Percentiles rank a stretch among this genome's conserved stretches.
phyloP scores from a whole-genome alignment of 2,329 filamentous ascomycete species.

The Arthrinium phaeospermum region DNA sequence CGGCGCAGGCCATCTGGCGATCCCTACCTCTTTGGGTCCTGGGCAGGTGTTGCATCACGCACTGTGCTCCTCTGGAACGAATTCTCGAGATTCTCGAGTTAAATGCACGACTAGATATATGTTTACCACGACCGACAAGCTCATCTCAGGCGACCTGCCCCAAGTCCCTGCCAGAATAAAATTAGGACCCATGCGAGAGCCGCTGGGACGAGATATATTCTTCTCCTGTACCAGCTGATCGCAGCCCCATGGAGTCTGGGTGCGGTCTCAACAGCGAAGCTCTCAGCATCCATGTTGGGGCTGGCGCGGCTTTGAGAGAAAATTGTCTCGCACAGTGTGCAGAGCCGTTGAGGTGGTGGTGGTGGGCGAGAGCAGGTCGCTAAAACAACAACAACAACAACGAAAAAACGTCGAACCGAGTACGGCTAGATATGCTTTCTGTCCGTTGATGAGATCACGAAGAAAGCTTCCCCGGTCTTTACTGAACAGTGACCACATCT shows the following conservation, averaged over 20 bases:
- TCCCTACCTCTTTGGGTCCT: slow-evolving; percentile 31
- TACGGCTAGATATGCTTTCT: not conserved
- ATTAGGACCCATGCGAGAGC: not conserved
- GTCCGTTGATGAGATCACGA: not conserved
- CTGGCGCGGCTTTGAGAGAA: slow-evolving; percentile 8
- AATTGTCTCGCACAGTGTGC: slow-evolving; percentile 4
- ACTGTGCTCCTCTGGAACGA: not conserved
- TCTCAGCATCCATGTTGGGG: slow-evolving; percentile 15
- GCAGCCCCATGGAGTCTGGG: slow-evolving; percentile 8
- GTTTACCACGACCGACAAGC: not conserved
- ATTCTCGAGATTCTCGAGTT: slow-evolving; percentile 7
- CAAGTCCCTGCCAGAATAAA: not conserved
- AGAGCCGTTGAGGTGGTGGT: not conserved
- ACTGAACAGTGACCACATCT: slow-evolving; percentile 1
- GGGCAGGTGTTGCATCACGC: not conserved
- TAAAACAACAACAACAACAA: not conserved
- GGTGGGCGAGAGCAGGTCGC: slow-evolving; percentile 4
- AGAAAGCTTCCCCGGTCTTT: slow-evolving; percentile 10
- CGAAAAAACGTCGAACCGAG: not conserved
- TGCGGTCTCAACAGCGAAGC: not conserved
- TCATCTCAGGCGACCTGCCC: not conserved
- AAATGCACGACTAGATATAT: not conserved
- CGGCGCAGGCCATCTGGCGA: slow-evolving; percentile 29
- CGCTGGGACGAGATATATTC: not conserved
- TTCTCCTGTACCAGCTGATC: slow-evolving; percentile 5